Conservation (phyloP, 73 alveolate genomes). For the Breviolum minutum region DNA sequence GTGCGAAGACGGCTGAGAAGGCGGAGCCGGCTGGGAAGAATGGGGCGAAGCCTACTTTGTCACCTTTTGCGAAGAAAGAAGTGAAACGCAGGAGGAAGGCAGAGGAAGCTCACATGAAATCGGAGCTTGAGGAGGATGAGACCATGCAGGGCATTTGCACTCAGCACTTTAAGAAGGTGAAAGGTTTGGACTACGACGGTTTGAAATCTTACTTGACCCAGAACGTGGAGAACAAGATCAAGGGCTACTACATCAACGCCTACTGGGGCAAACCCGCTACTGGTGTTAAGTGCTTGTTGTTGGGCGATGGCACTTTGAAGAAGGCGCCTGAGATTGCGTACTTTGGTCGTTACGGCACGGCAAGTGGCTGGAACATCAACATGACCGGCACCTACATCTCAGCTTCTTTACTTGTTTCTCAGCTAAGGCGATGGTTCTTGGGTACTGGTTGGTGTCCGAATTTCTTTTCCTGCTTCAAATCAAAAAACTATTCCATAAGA, state of each 20-base stretch:
- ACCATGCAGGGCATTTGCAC: neutral
- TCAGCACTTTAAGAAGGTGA: neutral
- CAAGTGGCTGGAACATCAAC: neutral
- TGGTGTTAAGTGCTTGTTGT: neutral
- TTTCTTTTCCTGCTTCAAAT: no score
- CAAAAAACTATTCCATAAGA: no score
- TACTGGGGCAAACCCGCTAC: neutral
- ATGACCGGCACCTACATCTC: neutral
- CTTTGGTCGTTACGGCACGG: neutral
- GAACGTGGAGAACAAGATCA: neutral
- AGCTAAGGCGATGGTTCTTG: neutral
- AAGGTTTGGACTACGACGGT: neutral
- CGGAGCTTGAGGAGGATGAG: neutral
- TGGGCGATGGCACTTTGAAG: slow-evolving; percentile 6
- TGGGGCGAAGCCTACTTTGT: neutral
- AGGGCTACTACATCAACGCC: neutral
- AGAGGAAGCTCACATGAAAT: neutral
- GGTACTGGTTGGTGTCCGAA: no score
- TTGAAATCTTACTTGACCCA: neutral
- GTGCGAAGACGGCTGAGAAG: neutral
- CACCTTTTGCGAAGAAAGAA: slow-evolving; percentile 2
- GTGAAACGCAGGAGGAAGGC: neutral
- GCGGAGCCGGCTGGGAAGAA: neutral
- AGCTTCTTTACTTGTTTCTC: neutral
- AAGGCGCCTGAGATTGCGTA: neutral